Percentiles rank a stretch among this genome's conserved stretches.
These are phyloP conservation scores for Aciculosporium take DNA, from an alignment of 2,329 filamentous ascomycete genomes.

Conservation along the genomic window DNA sequence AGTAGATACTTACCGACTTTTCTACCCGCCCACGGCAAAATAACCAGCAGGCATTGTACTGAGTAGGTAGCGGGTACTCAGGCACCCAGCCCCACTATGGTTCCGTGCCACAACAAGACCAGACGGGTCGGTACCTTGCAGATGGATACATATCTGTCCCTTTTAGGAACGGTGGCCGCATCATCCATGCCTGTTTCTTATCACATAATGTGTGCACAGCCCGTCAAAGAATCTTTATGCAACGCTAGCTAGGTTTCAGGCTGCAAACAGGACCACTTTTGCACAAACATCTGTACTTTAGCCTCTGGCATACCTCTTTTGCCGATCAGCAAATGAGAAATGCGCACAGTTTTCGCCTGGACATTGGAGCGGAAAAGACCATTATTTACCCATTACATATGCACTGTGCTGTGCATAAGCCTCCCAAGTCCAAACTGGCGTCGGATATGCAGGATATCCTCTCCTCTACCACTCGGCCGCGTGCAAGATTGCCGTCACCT, in stretches of 20 bases:
- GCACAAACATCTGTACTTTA: conserved; percentile 3
- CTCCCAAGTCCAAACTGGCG: background rate
- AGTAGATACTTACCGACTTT: background rate
- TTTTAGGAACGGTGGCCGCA: background rate
- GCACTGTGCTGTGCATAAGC: too few species aligned
- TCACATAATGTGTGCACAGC: too few species aligned
- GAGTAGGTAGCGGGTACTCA: too few species aligned
- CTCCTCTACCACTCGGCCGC: conserved; percentile 1
- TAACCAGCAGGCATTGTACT: too few species aligned
- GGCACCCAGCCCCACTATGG: background rate
- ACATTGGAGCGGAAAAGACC: background rate
- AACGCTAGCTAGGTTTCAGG: conserved; percentile 23
- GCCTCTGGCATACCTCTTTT: background rate
- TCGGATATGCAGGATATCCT: background rate
- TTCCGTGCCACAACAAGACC: background rate
- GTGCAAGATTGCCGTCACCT: background rate
- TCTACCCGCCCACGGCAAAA: background rate
- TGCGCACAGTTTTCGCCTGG: background rate
- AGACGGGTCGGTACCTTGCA: background rate
- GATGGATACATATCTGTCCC: background rate
- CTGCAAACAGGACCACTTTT: conserved; percentile 18
- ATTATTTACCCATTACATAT: background rate
- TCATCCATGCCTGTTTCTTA: background rate
- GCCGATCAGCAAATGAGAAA: background rate
- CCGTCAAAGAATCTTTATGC: conserved; percentile 16